Evolutionary conservation across 176 grass and related monocot genomes (phyloP), one percentile per base, ranked within the genome.

Genomic region (Rhynchospora pubera): DNA sequence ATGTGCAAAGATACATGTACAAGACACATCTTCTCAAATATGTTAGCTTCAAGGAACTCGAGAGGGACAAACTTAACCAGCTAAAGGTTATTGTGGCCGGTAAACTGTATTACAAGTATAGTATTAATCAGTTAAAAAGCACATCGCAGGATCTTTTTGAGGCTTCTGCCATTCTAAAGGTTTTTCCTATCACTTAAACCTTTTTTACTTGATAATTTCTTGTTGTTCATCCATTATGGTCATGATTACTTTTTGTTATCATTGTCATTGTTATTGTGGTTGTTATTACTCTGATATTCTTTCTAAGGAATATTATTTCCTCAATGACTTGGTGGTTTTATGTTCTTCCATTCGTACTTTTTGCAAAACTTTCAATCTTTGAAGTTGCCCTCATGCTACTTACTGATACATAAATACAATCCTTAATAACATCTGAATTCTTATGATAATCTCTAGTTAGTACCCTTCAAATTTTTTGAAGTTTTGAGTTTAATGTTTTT

Each of bases 1-100:
- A 94, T 85, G 90, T 90, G 57, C 95, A 98, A 85, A 90, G 92
- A 26, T 98, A 98, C 53, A 90, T 93, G 59, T 91, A 89, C 89
- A 93, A 89, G 65, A 53, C 85, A 74, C 86, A 94, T 85, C 85
- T 67, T 26, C 81, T 86, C 78, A 75, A 67, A 65, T 98, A 98
- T 87, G 67, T 76, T 23, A 89, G 81, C 52, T 91, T 98, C 69
- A 90, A 90, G 82, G 80, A 91, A 84, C 77, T 82, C 55, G 89
- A 89, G 39, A 75, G 79, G 66, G 62, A 71, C 26, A 93, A 88
- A 77, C 82, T 98, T 79, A 90, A 47, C 52, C 68, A 84, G 76
- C 82, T 98, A 43, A 73, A 91, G 83, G 62, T 98, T 77, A 60
- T 93, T 57, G 83, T 94, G 32, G 89, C 94, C 60, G 92, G 92